These are phyloP conservation scores for Cladophialophora chaetospira DNA, from an alignment of 2,329 filamentous ascomycete species.

Conservation along the genomic window DNA sequence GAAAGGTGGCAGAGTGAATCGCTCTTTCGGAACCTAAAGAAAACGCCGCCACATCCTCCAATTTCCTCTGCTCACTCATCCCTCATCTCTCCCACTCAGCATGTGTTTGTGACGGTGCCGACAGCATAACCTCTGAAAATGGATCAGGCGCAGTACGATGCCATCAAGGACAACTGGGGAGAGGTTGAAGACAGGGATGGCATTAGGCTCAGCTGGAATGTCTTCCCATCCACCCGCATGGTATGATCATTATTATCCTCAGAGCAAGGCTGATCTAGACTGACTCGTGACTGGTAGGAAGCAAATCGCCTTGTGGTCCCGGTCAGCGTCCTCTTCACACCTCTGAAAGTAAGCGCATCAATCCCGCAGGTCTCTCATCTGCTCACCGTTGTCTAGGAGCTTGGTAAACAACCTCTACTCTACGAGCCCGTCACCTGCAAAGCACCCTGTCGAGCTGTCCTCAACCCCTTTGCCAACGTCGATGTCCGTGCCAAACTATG, in stretches of 20 bases:
- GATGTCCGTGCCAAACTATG: conserved; percentile 67
- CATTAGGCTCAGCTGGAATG: conserved; percentile 96
- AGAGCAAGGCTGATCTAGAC: conserved; percentile 13
- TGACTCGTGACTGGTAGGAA: conserved; percentile 62
- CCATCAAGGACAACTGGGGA: conserved; percentile 92
- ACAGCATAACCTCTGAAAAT: conserved; percentile 53
- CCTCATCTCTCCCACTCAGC: conserved; percentile 10
- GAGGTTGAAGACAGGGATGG: conserved; percentile 97
- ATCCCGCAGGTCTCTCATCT: conserved; percentile 40
- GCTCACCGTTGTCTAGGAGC: conserved; percentile 95
- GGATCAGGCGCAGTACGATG: conserved; percentile 72
- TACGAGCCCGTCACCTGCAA: conserved; percentile 98
- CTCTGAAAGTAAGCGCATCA: conserved; percentile 66
- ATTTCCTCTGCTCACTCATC: background rate
- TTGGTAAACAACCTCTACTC: conserved; percentile 84
- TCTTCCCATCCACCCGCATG: conserved; percentile 97
- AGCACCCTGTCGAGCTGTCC: conserved; percentile 87
- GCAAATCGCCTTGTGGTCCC: conserved; percentile 92
- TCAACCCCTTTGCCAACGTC: conserved; percentile 90
- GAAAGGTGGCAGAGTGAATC: conserved; percentile 8
- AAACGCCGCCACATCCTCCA: background rate
- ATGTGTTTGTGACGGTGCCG: conserved; percentile 26
- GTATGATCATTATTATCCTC: conserved; percentile 46
- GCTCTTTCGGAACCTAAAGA: background rate
- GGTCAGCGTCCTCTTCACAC: conserved; percentile 94